A percentile compares a stretch with the other conserved stretches of the same genome.
Evolutionary conservation across 495 filamentous ascomycete genomes (phyloP).

Genomic region (Trichoderma erinaceum): DNA sequence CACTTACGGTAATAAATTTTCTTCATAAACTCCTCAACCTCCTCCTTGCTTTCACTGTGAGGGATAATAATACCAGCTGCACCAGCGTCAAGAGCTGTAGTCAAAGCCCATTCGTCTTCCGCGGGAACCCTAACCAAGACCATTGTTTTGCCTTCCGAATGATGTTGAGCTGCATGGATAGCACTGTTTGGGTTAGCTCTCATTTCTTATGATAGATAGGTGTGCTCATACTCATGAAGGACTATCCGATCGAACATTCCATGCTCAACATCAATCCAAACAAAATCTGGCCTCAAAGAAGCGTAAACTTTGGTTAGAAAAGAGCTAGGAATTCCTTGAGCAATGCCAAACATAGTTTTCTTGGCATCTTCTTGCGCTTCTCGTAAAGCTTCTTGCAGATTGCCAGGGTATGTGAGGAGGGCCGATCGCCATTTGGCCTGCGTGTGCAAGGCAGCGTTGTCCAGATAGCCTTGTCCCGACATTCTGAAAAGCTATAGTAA

Average conservation of each 20-base stretch:
- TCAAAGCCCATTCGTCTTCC: constrained; percentile 18
- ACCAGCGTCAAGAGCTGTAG: constrained; percentile 20
- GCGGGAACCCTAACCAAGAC: constrained; percentile 17
- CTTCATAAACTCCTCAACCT: constrained; percentile 17
- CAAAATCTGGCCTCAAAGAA: constrained; percentile 14
- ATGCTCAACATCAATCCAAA: constrained; percentile 17
- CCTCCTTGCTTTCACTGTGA: constrained; percentile 18
- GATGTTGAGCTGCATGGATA: constrained; percentile 19
- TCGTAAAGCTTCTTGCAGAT: constrained; percentile 16
- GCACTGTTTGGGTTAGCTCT: neutral
- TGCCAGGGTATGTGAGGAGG: constrained; percentile 19
- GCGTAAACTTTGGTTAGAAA: constrained; percentile 15
- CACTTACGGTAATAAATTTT: constrained; percentile 18
- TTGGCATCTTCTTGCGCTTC: constrained; percentile 1
- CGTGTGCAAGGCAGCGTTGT: constrained; percentile 14
- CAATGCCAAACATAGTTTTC: constrained; percentile 16
- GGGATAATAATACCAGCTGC: constrained; percentile 19
- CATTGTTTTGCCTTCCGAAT: constrained; percentile 21
- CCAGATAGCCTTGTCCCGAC: neutral
- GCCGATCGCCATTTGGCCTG: constrained; percentile 17
- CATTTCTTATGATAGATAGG: neutral
- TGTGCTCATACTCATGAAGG: constrained; percentile 10
- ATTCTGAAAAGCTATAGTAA: neutral
- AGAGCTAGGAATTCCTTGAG: constrained; percentile 15
- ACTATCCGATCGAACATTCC: constrained; percentile 16